phyloP scores from a whole-genome alignment of 2,329 filamentous ascomycete genomes.

The Penicillium brevicompactum region DNA sequence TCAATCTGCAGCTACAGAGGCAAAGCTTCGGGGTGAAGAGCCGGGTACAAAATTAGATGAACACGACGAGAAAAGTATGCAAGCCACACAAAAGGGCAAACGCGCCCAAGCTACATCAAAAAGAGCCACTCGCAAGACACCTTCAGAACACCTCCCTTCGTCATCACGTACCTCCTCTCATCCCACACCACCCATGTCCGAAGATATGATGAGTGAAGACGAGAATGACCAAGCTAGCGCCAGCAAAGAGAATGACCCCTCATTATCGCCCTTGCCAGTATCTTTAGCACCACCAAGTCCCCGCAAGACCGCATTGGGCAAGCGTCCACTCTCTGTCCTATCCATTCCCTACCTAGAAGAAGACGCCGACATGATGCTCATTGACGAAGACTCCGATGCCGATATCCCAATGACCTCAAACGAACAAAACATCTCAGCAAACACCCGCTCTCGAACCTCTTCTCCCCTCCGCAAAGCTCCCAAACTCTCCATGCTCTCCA shows the following conservation, averaged over 20 bases:
- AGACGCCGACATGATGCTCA: conserved; percentile 33
- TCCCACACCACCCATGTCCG: conserved; percentile 3
- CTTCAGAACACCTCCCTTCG: not conserved
- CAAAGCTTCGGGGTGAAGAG: conserved; percentile 58
- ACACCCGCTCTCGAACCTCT: conserved; percentile 24
- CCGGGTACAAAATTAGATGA: conserved; percentile 28
- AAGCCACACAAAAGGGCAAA: conserved; percentile 18
- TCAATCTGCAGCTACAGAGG: conserved; percentile 50
- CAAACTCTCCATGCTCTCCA: conserved; percentile 31
- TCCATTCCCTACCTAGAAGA: conserved; percentile 36
- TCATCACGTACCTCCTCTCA: not conserved
- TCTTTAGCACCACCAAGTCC: conserved; percentile 39
- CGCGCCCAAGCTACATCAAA: conserved; percentile 11
- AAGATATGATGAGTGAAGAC: conserved; percentile 19
- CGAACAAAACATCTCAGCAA: conserved; percentile 46
- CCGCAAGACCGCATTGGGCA: conserved; percentile 40
- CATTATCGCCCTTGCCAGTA: conserved; percentile 41
- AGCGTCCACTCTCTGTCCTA: conserved; percentile 48
- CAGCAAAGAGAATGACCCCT: conserved; percentile 54
- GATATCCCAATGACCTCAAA: conserved; percentile 38
- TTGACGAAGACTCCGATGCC: conserved; percentile 30
- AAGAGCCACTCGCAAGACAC: conserved; percentile 14
- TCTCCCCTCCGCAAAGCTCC: conserved; percentile 39
- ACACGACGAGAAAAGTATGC: conserved; percentile 18
- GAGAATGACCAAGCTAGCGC: conserved; percentile 31